Base-by-base conservation (phyloP, 352 stramenopile species). In the Pythium aristosporum region DNA sequence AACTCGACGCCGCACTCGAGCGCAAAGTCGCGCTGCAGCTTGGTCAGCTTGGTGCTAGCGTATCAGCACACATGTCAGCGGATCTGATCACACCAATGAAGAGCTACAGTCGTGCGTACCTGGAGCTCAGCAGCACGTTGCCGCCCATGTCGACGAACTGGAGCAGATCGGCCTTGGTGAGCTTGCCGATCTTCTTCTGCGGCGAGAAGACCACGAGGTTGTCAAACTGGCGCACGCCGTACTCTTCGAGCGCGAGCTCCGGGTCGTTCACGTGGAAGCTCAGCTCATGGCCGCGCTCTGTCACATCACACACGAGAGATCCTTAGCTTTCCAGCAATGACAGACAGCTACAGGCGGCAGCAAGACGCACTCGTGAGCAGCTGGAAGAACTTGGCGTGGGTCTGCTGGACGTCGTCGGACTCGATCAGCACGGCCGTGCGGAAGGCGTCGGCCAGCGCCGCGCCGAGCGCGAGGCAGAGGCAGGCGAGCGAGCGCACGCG, bases 131-230 rank as follows among this genome's bases (percentile, higher is more conserved):
- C 54, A 97, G 65, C 52, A 97, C 75, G 62, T 95, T 96, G 46
- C 88, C 88, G 49, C 89, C 89, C 51, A 80, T 64, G 49, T 96
- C 85, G n/a, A 97, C 77, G 72, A 97, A 97, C 47, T 83, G 70
- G 65, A 96, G 70, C 53, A 91, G 37, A 54, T 91, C 75, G 21
- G 82, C 76, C 66, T 91, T 92, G 58, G 70, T 69, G 53, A 93
- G 73, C 52, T 75, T 77, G 21, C 75, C 79, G 21, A 89, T 74
- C 60, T 87, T 89, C 75, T 91, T 91, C 50, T 89, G 74, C 28
- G 90, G 88, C 41, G 89, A 89, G 55, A 97, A 91, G 55, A 97
- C 68, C 55, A 98, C 74, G 62, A 98, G 74, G 68, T 98, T 93
- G 60, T 98, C 92, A 68, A 88, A 97, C 51, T 79, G 67, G 47